Percentiles rank a stretch among this genome's conserved stretches.
Conservation (phyloP, 2,329 filamentous ascomycete species). For the Emericellopsis cladophorae region DNA sequence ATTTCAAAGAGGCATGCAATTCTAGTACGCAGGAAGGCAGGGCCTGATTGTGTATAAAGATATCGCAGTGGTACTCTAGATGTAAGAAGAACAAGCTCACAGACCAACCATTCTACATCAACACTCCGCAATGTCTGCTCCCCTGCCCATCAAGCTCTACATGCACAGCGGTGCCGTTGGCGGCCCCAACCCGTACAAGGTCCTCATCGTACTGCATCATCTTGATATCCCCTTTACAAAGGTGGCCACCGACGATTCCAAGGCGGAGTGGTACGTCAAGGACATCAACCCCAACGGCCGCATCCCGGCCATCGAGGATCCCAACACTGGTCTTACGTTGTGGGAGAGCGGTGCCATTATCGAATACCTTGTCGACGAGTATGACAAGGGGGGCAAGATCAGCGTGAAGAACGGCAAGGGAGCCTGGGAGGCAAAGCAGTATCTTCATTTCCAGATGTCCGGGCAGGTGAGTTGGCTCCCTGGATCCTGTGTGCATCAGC, state of each 20-base stretch:
- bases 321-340: conserved; percentile 18
- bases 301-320: conserved; percentile 17
- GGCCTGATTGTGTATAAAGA: too few relatives aligned
- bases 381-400: conserved; percentile 10
- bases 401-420: conserved; percentile 1
- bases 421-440: conserved; percentile 13
- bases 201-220: conserved; percentile 11
- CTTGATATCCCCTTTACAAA: conserved; percentile 13
- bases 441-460: conserved; percentile 23
- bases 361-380: conserved; percentile 12
- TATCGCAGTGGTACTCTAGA: too few relatives aligned
- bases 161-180: conserved; percentile 2
- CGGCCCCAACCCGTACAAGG: conserved; percentile 7
- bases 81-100: not conserved
- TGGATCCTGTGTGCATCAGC: not conserved
- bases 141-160: conserved; percentile 8
- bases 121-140: conserved; percentile 2
- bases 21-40: too few relatives aligned
- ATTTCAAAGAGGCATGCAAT: too few relatives aligned
- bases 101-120: not conserved
- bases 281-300: conserved; percentile 20
- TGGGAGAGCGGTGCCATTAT: conserved; percentile 16
- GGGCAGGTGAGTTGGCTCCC: conserved; percentile 8
- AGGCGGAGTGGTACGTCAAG: conserved; percentile 9
- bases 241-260: conserved; percentile 4